Evolutionary conservation across 306 rosid genomes (phyloP).

Genomic region (Ochetophila trinervis): DNA sequence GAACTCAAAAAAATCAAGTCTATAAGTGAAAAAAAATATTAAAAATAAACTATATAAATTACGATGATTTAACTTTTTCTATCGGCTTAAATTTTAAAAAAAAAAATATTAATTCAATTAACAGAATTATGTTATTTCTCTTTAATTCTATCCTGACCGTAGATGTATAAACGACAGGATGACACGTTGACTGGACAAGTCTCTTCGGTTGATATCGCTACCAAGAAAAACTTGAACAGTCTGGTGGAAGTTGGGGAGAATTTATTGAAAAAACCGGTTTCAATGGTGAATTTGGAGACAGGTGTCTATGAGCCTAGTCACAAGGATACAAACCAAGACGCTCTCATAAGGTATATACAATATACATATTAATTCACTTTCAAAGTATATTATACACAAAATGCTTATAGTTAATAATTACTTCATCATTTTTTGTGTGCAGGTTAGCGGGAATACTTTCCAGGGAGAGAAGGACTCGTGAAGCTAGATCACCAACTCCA

Average conservation of each 20-base stretch:
- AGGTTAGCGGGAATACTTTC: constrained; percentile 13
- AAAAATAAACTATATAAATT: no score
- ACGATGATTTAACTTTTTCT: no score
- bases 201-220: constrained; percentile 54
- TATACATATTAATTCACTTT: background rate
- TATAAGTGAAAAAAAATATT: no score
- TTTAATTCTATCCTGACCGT: no score
- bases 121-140: no score
- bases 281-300: constrained; percentile 47
- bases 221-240: constrained; percentile 41
- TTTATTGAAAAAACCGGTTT: constrained; percentile 47
- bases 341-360: constrained; percentile 42
- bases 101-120: no score
- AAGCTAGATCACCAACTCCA: background rate
- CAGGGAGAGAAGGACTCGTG: constrained; percentile 4
- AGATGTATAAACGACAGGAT: no score
- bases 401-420: no score
- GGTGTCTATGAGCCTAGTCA: constrained; percentile 28
- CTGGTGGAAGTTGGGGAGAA: constrained; percentile 48
- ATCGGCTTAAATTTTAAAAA: no score
- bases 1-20: no score
- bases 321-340: constrained; percentile 45
- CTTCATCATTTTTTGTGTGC: background rate
- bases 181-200: constrained; percentile 39
- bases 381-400: no score